Base-by-base conservation (phyloP, 352 stramenopile genomes). In the Aphanomyces stellatus region DNA sequence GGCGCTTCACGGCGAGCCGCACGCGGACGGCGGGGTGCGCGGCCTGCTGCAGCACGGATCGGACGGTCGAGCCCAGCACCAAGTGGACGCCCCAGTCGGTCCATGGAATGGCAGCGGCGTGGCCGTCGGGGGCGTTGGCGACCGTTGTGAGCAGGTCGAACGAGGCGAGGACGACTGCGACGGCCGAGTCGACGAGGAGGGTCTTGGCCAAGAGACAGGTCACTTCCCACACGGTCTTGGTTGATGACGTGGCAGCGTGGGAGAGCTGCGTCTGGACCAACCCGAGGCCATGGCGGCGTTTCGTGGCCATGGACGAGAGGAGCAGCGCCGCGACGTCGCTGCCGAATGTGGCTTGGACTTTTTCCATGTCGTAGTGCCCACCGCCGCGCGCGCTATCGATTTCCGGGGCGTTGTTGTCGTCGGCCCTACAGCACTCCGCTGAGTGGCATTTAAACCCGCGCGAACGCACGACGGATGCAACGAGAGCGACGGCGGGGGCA, bases 31-130 rank as follows among this genome's bases (percentile, higher is more conserved):
- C 88, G 34, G 82, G 74, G 57, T 75, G 88, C 3, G 76, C 80
- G 33, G 78, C 81, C 65, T 90, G 81, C 64, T 93, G 85, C 0
- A 91, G 68, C 2, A 93, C 74, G 42, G 78, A 88, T 5, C 85
- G 82, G 41, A 93, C 79, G 0, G 82, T 93, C 7, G 81, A 93
- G 0, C 80, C 76, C 7, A 93, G 69, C 34, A 91, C 79, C 30
- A 93, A 69, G 43, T 93, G 80, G 2, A 91, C 82, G 0, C 84
- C 84, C 84, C 84, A 93, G 28, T 93, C 84, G 0, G 76, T 77
- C 84, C 84, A 93, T 4, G 84, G 84, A 53, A 91, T 88, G 1
- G 74, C 75, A 53, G 81, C 90, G 35, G 76, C 75, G 17, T 62
- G 8, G 17, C 51, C 66, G 1, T 40, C 53, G 5, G 76, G 78